Conservation (phyloP, 176 grass and related monocot genomes). For the Zoysia japonica region DNA sequence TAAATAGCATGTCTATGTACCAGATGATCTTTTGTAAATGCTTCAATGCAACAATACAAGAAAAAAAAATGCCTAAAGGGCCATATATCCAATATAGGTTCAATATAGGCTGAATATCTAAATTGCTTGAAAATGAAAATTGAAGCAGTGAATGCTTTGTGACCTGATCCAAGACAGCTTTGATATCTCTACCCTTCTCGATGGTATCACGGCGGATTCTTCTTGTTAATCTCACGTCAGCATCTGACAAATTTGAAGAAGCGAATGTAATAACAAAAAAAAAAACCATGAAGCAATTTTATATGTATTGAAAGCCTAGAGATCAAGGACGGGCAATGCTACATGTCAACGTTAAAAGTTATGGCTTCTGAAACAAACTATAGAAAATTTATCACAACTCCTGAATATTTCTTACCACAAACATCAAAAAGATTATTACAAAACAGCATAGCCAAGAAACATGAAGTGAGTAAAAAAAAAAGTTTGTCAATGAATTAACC, state of each 20-base stretch:
- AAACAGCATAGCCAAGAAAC: slow-evolving; percentile 8
- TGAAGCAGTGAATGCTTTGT: slow-evolving; percentile 10
- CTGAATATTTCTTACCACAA: neutral
- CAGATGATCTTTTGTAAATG: neutral
- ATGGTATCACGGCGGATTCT: slow-evolving; percentile 81
- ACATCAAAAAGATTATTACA: neutral
- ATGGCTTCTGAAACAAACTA: neutral
- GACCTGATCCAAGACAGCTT: slow-evolving; percentile 93
- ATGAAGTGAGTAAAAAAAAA: neutral
- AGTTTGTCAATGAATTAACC: neutral
- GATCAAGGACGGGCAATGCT: neutral
- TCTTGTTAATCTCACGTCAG: slow-evolving; percentile 83
- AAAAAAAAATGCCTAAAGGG: neutral
- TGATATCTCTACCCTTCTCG: slow-evolving; percentile 93
- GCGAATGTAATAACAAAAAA: slow-evolving; percentile 24
- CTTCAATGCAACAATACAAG: neutral
- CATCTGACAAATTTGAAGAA: slow-evolving; percentile 57
- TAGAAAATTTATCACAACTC: neutral
- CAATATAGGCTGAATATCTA: slow-evolving; percentile 4
- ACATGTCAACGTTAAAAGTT: slow-evolving; percentile 6
- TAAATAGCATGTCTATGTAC: neutral
- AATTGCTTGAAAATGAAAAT: slow-evolving; percentile 4
- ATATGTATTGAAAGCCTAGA: slow-evolving; percentile 18
- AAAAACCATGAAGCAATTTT: neutral
- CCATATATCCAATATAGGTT: neutral